Evolutionary conservation across 1,284 basidiomycete genomes (phyloP).

Genomic region (Hymenochaete sp.): DNA sequence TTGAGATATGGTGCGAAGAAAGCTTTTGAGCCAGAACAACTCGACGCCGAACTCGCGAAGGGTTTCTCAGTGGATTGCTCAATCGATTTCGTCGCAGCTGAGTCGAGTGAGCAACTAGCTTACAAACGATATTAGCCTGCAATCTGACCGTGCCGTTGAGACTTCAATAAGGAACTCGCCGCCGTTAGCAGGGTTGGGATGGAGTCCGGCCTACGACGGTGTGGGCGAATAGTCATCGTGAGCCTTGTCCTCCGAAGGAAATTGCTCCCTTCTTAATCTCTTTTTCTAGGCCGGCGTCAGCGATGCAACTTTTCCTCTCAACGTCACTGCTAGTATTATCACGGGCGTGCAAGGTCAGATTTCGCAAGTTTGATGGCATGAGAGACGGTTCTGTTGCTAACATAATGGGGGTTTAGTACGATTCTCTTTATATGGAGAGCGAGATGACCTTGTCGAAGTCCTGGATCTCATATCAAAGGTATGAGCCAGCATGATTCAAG

Average conservation of each 20-base stretch:
- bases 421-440: conserved; percentile 5
- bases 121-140: neutral
- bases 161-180: conserved; percentile 5
- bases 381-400: neutral
- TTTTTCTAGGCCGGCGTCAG: conserved; percentile 1
- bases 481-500: neutral
- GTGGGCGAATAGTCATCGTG: conserved; percentile 5
- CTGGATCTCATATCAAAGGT: conserved; percentile 7
- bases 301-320: conserved; percentile 3
- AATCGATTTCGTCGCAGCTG: conserved; percentile 23
- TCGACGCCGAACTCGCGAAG: conserved; percentile 19
- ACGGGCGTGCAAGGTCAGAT: conserved; percentile 1
- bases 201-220: neutral
- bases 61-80: conserved; percentile 23
- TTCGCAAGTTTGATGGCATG: neutral
- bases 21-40: conserved; percentile 21
- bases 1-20: conserved; percentile 23
- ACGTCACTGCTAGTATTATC: neutral
- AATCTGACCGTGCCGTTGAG: neutral
- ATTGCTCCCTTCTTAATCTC: too few species aligned
- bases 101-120: conserved; percentile 21
- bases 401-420: neutral
- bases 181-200: neutral
- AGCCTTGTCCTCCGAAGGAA: neutral
- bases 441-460: conserved; percentile 4